phyloP scores from a whole-genome alignment of 352 stramenopile genomes.

The Globisporangium alternatum region DNA sequence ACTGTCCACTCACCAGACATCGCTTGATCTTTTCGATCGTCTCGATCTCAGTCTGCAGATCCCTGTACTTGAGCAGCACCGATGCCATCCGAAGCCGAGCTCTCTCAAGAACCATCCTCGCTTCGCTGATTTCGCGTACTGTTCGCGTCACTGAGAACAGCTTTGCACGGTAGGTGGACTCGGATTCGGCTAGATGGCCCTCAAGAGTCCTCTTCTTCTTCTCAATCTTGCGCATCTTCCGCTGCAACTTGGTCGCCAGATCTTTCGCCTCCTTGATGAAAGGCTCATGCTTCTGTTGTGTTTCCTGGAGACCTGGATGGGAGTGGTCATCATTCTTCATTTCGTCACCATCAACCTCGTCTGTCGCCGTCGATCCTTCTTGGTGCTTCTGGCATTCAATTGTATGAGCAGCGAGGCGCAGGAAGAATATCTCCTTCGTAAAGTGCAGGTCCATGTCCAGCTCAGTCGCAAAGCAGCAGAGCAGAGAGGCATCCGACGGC shows the following conservation, averaged over 20 bases:
- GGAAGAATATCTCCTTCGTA: conserved; percentile 34
- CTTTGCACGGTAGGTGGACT: conserved; percentile 24
- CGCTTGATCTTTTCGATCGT: conserved; percentile 22
- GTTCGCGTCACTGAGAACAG: conserved; percentile 20
- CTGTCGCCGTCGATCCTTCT: conserved; percentile 4
- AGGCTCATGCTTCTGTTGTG: not conserved
- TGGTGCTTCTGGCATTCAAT: conserved; percentile 9
- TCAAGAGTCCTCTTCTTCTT: conserved; percentile 44
- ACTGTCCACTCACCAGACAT: conserved; percentile 10
- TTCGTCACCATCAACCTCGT: conserved; percentile 6
- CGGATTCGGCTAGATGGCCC: conserved; percentile 28
- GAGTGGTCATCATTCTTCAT: not conserved
- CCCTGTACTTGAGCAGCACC: conserved; percentile 35
- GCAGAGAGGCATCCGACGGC: conserved; percentile 15
- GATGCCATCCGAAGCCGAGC: conserved; percentile 30
- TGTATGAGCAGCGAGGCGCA: conserved; percentile 27
- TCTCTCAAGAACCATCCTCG: conserved; percentile 34
- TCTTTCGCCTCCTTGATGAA: conserved; percentile 21
- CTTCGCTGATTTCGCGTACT: conserved; percentile 28
- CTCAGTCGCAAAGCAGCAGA: conserved; percentile 43
- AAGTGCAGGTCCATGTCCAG: conserved; percentile 53
- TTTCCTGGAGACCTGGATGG: not conserved
- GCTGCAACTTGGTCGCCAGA: conserved; percentile 30
- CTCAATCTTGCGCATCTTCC: conserved; percentile 50
- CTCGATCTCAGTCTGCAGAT: conserved; percentile 20